Conservation (phyloP, 352 stramenopile species). For the Phytophthora sp. region DNA sequence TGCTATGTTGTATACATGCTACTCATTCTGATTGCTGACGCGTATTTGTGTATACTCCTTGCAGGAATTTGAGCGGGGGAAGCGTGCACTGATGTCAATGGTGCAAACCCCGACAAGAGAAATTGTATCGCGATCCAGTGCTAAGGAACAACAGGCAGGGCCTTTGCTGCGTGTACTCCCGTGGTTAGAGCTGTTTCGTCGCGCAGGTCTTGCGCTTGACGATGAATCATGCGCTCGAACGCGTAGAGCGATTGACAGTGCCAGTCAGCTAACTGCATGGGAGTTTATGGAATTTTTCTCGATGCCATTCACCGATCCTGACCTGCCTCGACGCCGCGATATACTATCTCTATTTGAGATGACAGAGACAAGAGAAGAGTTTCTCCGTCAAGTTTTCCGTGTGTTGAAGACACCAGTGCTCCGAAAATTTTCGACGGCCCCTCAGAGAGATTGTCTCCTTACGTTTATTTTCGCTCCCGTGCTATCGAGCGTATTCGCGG, state of each 20-base stretch:
- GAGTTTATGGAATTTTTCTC: slow-evolving; percentile 86
- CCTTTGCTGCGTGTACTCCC: slow-evolving; percentile 47
- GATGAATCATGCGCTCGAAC: slow-evolving; percentile 54
- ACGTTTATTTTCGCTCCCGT: slow-evolving; percentile 74
- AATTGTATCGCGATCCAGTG: slow-evolving; percentile 26
- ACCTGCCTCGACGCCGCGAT: slow-evolving; percentile 61
- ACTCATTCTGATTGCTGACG: slow-evolving; percentile 4
- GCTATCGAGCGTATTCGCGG: slow-evolving; percentile 79
- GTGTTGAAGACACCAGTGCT: slow-evolving; percentile 60
- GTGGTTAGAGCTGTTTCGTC: slow-evolving; percentile 77
- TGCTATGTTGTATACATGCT: neutral
- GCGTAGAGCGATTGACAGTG: slow-evolving; percentile 46
- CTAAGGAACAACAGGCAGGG: slow-evolving; percentile 16
- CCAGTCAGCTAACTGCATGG: slow-evolving; percentile 58
- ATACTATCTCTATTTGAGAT: slow-evolving; percentile 71
- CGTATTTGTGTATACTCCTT: neutral
- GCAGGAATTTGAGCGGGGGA: slow-evolving; percentile 42
- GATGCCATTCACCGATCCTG: slow-evolving; percentile 72
- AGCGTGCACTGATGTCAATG: slow-evolving; percentile 29
- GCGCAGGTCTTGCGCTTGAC: slow-evolving; percentile 54
- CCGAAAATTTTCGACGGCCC: slow-evolving; percentile 39
- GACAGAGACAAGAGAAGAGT: slow-evolving; percentile 62
- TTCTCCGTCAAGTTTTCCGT: slow-evolving; percentile 53
- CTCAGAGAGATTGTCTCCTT: slow-evolving; percentile 52
- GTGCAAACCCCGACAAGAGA: slow-evolving; percentile 25